Evolutionary conservation across 1,139 yeast genomes (phyloP), one percentile per base, ranked within the genome.

Genomic region (Torulaspora globosa): DNA sequence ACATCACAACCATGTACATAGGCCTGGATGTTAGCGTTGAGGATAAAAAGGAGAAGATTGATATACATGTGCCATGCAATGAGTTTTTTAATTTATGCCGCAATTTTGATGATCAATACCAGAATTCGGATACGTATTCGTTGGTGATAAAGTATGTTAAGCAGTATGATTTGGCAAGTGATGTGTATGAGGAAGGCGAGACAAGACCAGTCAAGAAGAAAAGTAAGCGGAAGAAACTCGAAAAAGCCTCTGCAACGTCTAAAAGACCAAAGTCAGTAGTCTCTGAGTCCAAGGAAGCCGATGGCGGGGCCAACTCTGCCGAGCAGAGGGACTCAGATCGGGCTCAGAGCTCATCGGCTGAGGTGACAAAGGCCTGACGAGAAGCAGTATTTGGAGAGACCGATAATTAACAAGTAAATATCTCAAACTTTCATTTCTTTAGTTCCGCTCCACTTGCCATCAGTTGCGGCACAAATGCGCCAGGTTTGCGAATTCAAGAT

Each of bases 11-110:
- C 39, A 71, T 89, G 52, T 94, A 76, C 65, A 79, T 92, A 54
- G 98, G 97, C 0, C 69, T 92, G 42, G 82, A 82, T 36, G 74
- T 90, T 30, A 74, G 77, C 49, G 67, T 83, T n/a, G 66, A 57
- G 42, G 77, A 74, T 10, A 79, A 72, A 28, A 82, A 79, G 59
- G 59, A 59, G 39, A 83, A 82, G 57, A 74, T 92, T 51, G 97
- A 92, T 62, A 84, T 92, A 43, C 96, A 88, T 58, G 77, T 83
- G 56, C 97, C 97, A 8, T 90, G 97, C 62, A 77, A 88, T 15
- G 98, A 92, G 51, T 92, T 90, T 63, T 87, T 76, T 67, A 81
- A 76, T 43, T 69, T 88, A 14, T 87, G 97, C 65, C 82, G 87
- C 55, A 74, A 79, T 32, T 87, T 92, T 81, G 72, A 74, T 11